These are phyloP conservation scores for Xylaria sp. DNA, from an alignment of 2,329 filamentous ascomycete genomes.

Conservation along the genomic window DNA sequence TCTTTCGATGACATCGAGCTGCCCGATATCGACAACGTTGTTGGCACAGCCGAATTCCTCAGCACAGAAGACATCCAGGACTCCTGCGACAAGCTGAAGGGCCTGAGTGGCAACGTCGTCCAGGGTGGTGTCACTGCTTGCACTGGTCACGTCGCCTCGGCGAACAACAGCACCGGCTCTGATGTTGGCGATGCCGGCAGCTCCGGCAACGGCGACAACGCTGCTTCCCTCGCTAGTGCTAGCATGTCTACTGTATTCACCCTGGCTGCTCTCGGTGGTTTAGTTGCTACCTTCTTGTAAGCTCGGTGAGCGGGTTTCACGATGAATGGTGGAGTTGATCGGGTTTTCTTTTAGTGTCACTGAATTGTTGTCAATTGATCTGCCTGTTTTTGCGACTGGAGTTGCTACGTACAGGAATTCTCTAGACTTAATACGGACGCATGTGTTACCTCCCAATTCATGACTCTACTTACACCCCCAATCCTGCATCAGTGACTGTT, in stretches of 20 bases:
- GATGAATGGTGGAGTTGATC: constrained; percentile 18
- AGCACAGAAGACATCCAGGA: constrained; percentile 56
- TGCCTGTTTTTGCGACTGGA: constrained; percentile 23
- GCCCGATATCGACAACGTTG: constrained; percentile 60
- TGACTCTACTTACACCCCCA: not conserved
- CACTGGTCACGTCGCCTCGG: constrained; percentile 45
- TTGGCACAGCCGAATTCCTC: constrained; percentile 65
- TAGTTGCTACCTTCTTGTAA: constrained; percentile 47
- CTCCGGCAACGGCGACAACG: constrained; percentile 31
- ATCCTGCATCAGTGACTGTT: not conserved
- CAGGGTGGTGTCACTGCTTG: constrained; percentile 46
- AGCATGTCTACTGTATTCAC: constrained; percentile 44
- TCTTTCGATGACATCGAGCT: constrained; percentile 71
- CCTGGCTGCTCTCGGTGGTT: constrained; percentile 17
- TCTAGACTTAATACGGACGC: constrained; percentile 43
- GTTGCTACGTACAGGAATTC: constrained; percentile 37
- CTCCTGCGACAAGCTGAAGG: constrained; percentile 51
- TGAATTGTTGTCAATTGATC: constrained; percentile 31
- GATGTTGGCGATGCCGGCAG: constrained; percentile 24
- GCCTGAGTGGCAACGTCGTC: constrained; percentile 40
- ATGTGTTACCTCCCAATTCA: constrained; percentile 27
- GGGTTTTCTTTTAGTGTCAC: constrained; percentile 27
- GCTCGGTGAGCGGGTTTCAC: constrained; percentile 8
- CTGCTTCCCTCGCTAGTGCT: constrained; percentile 42
- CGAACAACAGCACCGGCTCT: constrained; percentile 44